Base-by-base conservation (phyloP, 768 basidiomycete species). In the Pleurotus sapidus region DNA sequence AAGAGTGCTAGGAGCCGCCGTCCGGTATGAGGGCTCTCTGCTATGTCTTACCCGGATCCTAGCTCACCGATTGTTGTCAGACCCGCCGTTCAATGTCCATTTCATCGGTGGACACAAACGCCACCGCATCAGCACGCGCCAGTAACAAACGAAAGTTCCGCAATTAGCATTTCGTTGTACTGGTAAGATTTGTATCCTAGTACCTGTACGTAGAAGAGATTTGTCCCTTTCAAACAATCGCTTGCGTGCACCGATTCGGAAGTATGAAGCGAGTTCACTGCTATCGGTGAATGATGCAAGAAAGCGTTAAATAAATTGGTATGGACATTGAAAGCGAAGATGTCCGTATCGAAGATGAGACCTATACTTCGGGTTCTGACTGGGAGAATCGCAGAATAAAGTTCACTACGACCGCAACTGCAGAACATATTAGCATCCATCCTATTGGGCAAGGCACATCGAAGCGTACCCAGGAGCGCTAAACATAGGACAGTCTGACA, bases 321-420 rank as follows among this genome's bases (percentile, higher is more conserved):
- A 34, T 34, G 30, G 30, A 34, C 30, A 34, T 34, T 34, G 30
- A 34, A 34, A 11, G 30, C 30, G 11, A 34, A 34, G 30, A 34
- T 11, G 30, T 34, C 30, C 30, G 9, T 34, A 34, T 11, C 8
- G 30, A 34, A 20, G 20, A 11, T 34, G 30, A 34, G 30, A 34
- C 42, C 42, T 45, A 45, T 45, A 14, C 18, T 11, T 12, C 46
- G 25, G 49, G 49, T 70, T 56, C 76, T 12, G 61, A 59, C 60
- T 76, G 67, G 7, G 89, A 82, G 71, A 94, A 93, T 49, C 91
- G 86, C 59, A 95, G 79, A 59, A 92, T 74, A 63, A 95, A 94
- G 71, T 95, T 95, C 74, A 87, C 84, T 56, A 91, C 74, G 63
- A 95, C 84, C 45, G 93, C 92, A 57, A 88, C 92, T 94, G 70